phyloP scores from a whole-genome alignment of 2,329 filamentous ascomycete genomes.

The Thermothelomyces thermophilus region DNA sequence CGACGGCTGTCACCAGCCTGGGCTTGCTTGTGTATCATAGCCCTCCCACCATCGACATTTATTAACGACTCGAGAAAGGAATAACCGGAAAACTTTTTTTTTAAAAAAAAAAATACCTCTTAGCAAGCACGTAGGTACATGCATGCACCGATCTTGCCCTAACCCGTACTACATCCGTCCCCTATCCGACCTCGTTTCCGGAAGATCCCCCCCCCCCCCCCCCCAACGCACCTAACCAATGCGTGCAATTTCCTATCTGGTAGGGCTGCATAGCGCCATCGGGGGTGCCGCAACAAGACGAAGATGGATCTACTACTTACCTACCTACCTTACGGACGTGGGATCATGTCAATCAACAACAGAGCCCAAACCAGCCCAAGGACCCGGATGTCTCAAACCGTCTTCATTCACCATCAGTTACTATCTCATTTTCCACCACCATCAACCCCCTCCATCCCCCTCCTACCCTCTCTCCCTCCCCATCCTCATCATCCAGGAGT shows the following conservation, averaged over 20 bases:
- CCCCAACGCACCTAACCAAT: too few relatives aligned
- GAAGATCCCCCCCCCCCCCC: too few relatives aligned
- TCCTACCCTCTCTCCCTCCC: too few relatives aligned
- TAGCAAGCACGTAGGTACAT: too few relatives aligned
- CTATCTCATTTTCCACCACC: too few relatives aligned
- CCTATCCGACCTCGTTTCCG: neutral
- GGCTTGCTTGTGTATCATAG: slow-evolving; percentile 15
- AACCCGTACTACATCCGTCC: too few relatives aligned
- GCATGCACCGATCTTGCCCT: neutral
- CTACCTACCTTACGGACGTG: neutral
- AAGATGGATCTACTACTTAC: neutral
- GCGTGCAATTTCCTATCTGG: neutral
- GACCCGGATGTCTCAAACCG: too few relatives aligned
- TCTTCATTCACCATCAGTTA: too few relatives aligned
- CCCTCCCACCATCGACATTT: slow-evolving; percentile 9
- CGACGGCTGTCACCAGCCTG: neutral
- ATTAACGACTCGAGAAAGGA: neutral
- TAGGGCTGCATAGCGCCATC: slow-evolving; percentile 1
- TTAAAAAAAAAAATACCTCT: too few relatives aligned
- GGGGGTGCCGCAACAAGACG: neutral
- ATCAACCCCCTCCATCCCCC: too few relatives aligned
- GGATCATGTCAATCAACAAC: too few relatives aligned
- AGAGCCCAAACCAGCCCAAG: neutral
- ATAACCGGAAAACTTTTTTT: neutral
- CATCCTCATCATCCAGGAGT: too few relatives aligned